Percentiles rank a stretch among this genome's conserved stretches.
Evolutionary conservation across 805 yeast species (phyloP).

Genomic region (Pichia kluyveri): DNA sequence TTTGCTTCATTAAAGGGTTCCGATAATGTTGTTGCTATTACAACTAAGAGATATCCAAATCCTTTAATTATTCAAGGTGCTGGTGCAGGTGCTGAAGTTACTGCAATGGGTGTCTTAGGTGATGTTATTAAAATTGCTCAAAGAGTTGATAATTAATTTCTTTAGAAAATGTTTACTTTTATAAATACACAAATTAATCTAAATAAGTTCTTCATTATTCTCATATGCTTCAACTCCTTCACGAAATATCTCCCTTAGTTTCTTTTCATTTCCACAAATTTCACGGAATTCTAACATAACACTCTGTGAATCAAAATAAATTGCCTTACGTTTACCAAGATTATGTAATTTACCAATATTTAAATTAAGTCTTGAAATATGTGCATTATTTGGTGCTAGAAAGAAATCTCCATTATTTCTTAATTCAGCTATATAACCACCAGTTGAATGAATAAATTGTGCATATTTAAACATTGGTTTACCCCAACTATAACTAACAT

Average conservation of each 20-base stretch:
- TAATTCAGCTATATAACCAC: slow-evolving; percentile 83
- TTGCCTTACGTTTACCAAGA: slow-evolving; percentile 16
- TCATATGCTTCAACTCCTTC: slow-evolving; percentile 48
- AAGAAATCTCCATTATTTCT: slow-evolving; percentile 70
- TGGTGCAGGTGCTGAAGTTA: slow-evolving; percentile 72
- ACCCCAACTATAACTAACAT: slow-evolving; percentile 87
- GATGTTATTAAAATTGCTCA: slow-evolving; percentile 90
- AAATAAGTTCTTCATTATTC: slow-evolving; percentile 17
- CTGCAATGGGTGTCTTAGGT: slow-evolving; percentile 80
- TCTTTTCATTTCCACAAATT: slow-evolving; percentile 45
- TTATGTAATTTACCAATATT: slow-evolving; percentile 23
- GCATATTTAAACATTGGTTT: slow-evolving; percentile 70
- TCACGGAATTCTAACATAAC: slow-evolving; percentile 63
- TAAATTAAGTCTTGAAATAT: slow-evolving; percentile 63
- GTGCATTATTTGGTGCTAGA: slow-evolving; percentile 81
- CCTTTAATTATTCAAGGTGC: slow-evolving; percentile 98
- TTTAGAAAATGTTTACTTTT: too few species aligned
- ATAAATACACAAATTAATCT: too few species aligned
- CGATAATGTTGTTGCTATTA: slow-evolving; percentile 89
- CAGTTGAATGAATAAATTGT: slow-evolving; percentile 85
- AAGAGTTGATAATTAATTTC: slow-evolving; percentile 45
- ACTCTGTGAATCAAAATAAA: slow-evolving; percentile 56
- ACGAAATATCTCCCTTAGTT: slow-evolving; percentile 43
- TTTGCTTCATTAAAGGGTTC: slow-evolving; percentile 94
- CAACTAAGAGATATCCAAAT: slow-evolving; percentile 83